A percentile compares a stretch with the other conserved stretches of the same genome.
These are phyloP conservation scores for Trichoderma sp. DNA, from an alignment of 2,329 filamentous ascomycete species.

Conservation along the genomic window DNA sequence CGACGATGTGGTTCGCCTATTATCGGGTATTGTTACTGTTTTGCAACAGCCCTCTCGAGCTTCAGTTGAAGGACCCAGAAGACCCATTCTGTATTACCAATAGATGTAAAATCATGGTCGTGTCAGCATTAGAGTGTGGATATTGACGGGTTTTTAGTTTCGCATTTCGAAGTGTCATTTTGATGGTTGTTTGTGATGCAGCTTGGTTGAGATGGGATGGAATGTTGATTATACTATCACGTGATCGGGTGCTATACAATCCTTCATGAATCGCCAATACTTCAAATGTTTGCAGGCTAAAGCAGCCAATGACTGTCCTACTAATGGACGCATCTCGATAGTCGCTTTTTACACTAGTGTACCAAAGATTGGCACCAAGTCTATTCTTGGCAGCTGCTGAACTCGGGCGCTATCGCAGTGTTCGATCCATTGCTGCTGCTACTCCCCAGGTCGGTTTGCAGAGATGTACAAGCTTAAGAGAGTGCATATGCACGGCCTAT, in stretches of 20 bases:
- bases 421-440: neutral
- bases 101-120: neutral
- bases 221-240: too few relatives aligned
- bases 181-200: neutral
- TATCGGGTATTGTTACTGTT: slow-evolving; percentile 6
- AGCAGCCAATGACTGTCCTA: neutral
- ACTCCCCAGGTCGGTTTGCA: neutral
- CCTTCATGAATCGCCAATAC: neutral
- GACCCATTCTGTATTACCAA: slow-evolving; percentile 16
- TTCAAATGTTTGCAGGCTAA: neutral
- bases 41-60: neutral
- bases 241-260: neutral
- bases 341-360: neutral
- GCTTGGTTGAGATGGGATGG: neutral
- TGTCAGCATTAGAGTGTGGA: neutral
- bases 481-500: slow-evolving; percentile 9
- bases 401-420: neutral
- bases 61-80: neutral
- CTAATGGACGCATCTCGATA: too few relatives aligned
- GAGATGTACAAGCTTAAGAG: neutral
- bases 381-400: neutral
- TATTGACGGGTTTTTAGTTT: neutral
- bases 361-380: neutral
- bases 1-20: slow-evolving; percentile 3
- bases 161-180: neutral